Evolutionary conservation across 2,329 filamentous ascomycete species (phyloP), one percentile per base, ranked within the genome.

Genomic region (Trichoderma oligosporum): DNA sequence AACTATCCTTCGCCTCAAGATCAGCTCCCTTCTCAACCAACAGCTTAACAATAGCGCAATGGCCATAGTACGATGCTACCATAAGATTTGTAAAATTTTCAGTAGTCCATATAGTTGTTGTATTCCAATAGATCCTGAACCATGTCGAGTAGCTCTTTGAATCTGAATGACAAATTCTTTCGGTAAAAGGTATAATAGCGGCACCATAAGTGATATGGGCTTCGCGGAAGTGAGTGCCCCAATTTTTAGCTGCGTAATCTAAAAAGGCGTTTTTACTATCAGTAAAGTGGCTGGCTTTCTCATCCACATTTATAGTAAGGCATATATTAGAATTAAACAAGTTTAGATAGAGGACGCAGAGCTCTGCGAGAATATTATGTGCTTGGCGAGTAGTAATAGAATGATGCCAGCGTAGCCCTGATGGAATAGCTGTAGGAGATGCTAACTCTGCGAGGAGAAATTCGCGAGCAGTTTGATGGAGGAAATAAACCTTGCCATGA

Each of bases 391-490:
- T 56, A 22, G 56, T 59, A 42, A 68, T 63, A 5, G 62, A 64
- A 25, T 59, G 55, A 24, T 64, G 49, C 65, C 66, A 67, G 39
- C 20, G 11, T 22, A 39, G 46, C 20, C 4, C 22, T 41, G 61
- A n/a, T 45, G 57, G 22, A 38, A 55, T 20, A 53, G 16, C 24
- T 49, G 9, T 20, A 57, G 46, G 25, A 5, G 24, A 51, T 58
- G 29, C 49, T 9, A 22, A 47, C 38, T 62, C 44, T 51, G 60
- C 56, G 1, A 68, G 60, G 38, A 71, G 66, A 60, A 70, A 71
- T 47, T 70, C 68, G 7, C 66, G 61, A 36, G 67, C 69, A 2
- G 68, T 70, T 62, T 71, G 67, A 56, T 71, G 67, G 11, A 71
- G 56, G 31, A 71, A 65, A 42, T 69, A 67, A 44, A 71, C 42